Base-by-base conservation (phyloP, 1,139 yeast genomes). In the Ogataea hybrid region DNA sequence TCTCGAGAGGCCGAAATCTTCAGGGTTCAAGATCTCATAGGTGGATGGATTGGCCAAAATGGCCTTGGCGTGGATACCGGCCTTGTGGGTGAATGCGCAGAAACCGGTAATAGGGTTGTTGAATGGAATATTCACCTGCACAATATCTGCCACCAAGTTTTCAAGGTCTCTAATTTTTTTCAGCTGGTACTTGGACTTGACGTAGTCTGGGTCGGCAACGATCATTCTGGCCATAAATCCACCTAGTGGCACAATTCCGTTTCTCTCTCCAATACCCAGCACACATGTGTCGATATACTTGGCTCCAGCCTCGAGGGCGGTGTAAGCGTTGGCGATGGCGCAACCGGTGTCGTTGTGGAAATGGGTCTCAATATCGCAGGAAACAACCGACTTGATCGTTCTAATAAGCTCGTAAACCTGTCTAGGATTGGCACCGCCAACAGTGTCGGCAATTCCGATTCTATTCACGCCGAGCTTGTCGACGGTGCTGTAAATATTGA, bases 161-260 rank as follows among this genome's bases (percentile, higher is more conserved):
- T 76, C 81, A 56, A 76, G 63, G 49, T 75, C 80, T 62, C 81
- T 69, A 50, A 76, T 69, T 61, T 76, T 74, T 54, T 69, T 69
- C 47, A 76, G 65, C 57, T 75, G 74, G 59, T 76, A 76, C 61
- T 76, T 76, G 50, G 79, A 73, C 54, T 74, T 66, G 41, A 76
- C 81, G 54, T 76, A 76, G 48, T 73, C 78, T 46, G 81, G 70
- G 58, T 75, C 77, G 38, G 81, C 79, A 42, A 79, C 78, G 51
- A 76, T 75, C 81, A 76, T 76, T 58, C 81, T 67, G 30, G 81
- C 79, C 77, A 76, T 76, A 53, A 76, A 70, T n/a, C 79, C 81
- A 42, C 81, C 80, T 49, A 76, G 64, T 17, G 81, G 80, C 27
- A 79, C 77, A 53, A 76, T 76, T 49, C 81, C 81, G 57, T 76